Conservation (phyloP, 345 rosid species). For the Aethionema arabicum region DNA sequence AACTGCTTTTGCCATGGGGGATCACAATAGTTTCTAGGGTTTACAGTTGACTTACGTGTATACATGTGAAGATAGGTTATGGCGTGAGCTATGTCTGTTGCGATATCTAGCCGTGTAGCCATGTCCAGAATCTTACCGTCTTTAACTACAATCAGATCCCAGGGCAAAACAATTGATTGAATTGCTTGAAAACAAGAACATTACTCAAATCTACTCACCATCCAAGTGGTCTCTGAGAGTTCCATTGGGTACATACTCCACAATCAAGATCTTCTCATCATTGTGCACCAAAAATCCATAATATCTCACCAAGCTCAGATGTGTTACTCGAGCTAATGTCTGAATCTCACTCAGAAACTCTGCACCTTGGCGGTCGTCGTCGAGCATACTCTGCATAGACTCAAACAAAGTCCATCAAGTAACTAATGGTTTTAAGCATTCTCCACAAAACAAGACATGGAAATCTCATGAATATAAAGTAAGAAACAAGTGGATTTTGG, state of each 20-base stretch:
- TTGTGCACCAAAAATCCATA: constrained; percentile 66
- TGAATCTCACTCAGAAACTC: constrained; percentile 81
- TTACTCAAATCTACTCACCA: constrained; percentile 43
- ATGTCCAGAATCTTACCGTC: constrained; percentile 61
- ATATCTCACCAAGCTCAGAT: constrained; percentile 72
- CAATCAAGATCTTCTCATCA: constrained; percentile 73
- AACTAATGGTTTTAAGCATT: not conserved
- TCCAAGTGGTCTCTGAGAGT: constrained; percentile 92
- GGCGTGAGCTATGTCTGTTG: constrained; percentile 89
- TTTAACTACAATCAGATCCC: constrained; percentile 49
- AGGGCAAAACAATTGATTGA: not conserved
- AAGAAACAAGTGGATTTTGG: not conserved
- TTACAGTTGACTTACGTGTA: constrained; percentile 51
- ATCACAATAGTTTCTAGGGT: not conserved
- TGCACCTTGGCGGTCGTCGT: constrained; percentile 68
- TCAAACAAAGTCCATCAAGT: not conserved
- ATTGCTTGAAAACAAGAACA: not conserved
- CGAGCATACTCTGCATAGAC: constrained; percentile 52
- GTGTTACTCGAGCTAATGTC: constrained; percentile 77
- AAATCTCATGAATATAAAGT: too few species aligned
- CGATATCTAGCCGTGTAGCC: constrained; percentile 69
- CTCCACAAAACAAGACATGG: not conserved
- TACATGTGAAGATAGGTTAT: constrained; percentile 96
- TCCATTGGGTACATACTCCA: constrained; percentile 88
- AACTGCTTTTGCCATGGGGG: constrained; percentile 1